Percentiles rank a stretch among this genome's conserved stretches.
Evolutionary conservation across 345 rosid species (phyloP).

Genomic region (Moringa oleifera): DNA sequence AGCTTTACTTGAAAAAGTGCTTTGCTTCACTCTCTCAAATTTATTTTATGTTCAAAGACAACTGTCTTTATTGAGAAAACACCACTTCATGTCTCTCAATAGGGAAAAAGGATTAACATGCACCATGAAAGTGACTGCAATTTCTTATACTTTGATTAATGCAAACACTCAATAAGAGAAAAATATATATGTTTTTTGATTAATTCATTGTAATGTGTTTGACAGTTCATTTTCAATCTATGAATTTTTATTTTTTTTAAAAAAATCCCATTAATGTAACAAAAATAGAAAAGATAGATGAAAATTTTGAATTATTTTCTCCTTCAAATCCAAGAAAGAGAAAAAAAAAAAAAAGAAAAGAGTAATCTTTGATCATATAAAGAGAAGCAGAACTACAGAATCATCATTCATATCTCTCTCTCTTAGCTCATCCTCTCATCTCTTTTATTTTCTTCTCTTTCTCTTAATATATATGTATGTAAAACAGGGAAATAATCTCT

Average conservation of each 20-base stretch:
- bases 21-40: conserved; percentile 13
- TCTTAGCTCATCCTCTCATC: not conserved
- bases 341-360: not conserved
- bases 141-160: too few relatives aligned
- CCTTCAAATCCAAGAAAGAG: not conserved
- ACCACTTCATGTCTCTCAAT: conserved; percentile 19
- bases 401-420: conserved; percentile 19
- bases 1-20: too few relatives aligned
- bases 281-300: not conserved
- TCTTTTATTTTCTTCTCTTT: not conserved
- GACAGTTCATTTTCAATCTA: conserved; percentile 3
- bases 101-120: not conserved
- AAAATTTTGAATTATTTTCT: too few relatives aligned
- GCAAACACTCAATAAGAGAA: too few relatives aligned
- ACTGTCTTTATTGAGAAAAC: conserved; percentile 31
- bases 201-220: too few relatives aligned
- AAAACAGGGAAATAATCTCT: conserved; percentile 12
- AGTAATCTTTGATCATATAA: conserved; percentile 27
- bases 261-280: too few relatives aligned
- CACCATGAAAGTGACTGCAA: conserved; percentile 10
- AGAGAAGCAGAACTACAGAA: conserved; percentile 31
- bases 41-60: conserved; percentile 27
- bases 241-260: not conserved
- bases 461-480: not conserved
- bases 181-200: too few relatives aligned